These are phyloP conservation scores for Pogostemon cablin DNA, from an alignment of 257 asterid species.

Conservation along the genomic window DNA sequence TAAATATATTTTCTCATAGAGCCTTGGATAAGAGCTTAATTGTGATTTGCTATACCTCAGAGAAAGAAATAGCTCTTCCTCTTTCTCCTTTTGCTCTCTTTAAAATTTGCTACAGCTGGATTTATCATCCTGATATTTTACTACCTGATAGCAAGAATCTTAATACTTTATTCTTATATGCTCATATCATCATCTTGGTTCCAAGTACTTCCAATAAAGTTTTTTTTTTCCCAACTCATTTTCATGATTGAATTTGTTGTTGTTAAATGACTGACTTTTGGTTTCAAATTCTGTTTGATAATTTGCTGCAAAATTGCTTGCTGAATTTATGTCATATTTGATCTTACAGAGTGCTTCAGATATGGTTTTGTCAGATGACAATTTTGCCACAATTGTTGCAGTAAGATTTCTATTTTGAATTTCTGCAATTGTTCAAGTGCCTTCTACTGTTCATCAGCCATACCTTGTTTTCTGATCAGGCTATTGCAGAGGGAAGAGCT, in stretches of 20 bases:
- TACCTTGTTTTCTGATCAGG: slow-evolving; percentile 51
- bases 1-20: not conserved
- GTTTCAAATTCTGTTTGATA: slow-evolving; percentile 16
- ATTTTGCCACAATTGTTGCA: slow-evolving; percentile 96
- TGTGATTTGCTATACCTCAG: slow-evolving; percentile 11
- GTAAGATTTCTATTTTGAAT: slow-evolving; percentile 53
- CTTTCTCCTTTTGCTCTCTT: not conserved
- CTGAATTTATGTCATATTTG: slow-evolving; percentile 34
- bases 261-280: slow-evolving; percentile 4
- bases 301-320: slow-evolving; percentile 14
- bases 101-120: slow-evolving; percentile 26
- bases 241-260: slow-evolving; percentile 6
- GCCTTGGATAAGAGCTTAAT: slow-evolving; percentile 13
- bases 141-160: not conserved
- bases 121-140: slow-evolving; percentile 17
- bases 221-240: not conserved
- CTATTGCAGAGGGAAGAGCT: slow-evolving; percentile 99
- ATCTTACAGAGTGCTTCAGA: slow-evolving; percentile 97
- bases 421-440: slow-evolving; percentile 24
- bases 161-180: not conserved
- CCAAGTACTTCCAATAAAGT: slow-evolving; percentile 13
- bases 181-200: slow-evolving; percentile 14
- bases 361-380: slow-evolving; percentile 98
- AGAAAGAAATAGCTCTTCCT: slow-evolving; percentile 5
- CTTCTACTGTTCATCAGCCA: slow-evolving; percentile 12